A percentile compares a stretch with the other conserved stretches of the same genome.
These are phyloP conservation scores for Dactylellina haptotyla DNA, from an alignment of 2,329 filamentous ascomycete genomes.

Conservation along the genomic window DNA sequence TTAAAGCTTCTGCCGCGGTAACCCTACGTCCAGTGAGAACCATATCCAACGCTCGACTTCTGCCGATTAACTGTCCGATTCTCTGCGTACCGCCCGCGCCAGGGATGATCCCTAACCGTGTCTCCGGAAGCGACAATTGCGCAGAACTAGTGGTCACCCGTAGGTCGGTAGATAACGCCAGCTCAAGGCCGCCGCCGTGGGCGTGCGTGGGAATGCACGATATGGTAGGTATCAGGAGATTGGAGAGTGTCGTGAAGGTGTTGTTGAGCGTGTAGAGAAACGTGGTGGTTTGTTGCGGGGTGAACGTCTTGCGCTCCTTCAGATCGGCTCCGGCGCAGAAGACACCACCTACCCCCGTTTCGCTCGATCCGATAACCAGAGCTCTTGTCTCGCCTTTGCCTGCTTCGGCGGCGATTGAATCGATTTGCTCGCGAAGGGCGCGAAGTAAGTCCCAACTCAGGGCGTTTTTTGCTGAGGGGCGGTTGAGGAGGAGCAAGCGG, in stretches of 20 bases:
- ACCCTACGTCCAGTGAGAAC: slow-evolving; percentile 91
- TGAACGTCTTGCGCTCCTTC: slow-evolving; percentile 65
- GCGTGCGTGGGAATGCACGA: slow-evolving; percentile 85
- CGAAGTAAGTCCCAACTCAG: slow-evolving; percentile 82
- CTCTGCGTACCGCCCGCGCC: slow-evolving; percentile 93
- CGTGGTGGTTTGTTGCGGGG: slow-evolving; percentile 71
- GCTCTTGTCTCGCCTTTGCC: slow-evolving; percentile 74
- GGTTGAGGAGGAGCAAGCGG: slow-evolving; percentile 86
- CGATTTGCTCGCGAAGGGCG: slow-evolving; percentile 76
- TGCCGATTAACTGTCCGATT: slow-evolving; percentile 81
- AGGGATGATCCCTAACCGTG: slow-evolving; percentile 89
- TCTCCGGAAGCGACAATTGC: slow-evolving; percentile 85
- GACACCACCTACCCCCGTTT: slow-evolving; percentile 67
- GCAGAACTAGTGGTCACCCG: slow-evolving; percentile 85
- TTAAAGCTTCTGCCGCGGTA: slow-evolving; percentile 84
- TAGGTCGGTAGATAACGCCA: slow-evolving; percentile 88
- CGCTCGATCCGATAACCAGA: slow-evolving; percentile 83
- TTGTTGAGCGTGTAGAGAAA: slow-evolving; percentile 81
- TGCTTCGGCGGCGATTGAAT: slow-evolving; percentile 73
- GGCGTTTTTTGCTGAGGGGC: slow-evolving; percentile 86
- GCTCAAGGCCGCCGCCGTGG: slow-evolving; percentile 91
- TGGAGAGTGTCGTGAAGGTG: slow-evolving; percentile 77
- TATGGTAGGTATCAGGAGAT: slow-evolving; percentile 88
- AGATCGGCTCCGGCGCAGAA: slow-evolving; percentile 97
- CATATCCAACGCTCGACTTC: slow-evolving; percentile 83